Conservation (phyloP, 306 rosid genomes). For the Cucurbita moschata region DNA sequence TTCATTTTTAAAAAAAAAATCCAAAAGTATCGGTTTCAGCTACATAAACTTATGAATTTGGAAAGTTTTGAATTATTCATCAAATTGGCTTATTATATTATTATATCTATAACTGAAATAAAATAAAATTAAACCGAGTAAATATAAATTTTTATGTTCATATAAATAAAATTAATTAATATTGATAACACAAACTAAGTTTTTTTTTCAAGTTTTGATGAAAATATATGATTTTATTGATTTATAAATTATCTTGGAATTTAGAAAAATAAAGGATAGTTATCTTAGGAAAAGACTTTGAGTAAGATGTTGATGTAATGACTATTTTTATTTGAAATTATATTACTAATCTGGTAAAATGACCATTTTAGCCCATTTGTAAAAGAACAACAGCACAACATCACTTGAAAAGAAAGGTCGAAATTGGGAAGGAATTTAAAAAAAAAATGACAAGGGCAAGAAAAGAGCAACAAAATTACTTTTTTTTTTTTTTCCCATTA, state of each 20-base stretch:
- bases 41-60: background rate
- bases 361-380: background rate
- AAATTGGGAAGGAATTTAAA: too few species aligned
- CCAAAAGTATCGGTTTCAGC: background rate
- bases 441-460: too few species aligned
- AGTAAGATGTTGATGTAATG: background rate
- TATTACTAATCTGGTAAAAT: background rate
- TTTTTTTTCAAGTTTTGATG: too few species aligned
- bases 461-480: too few species aligned
- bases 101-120: too few species aligned
- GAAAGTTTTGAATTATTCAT: background rate
- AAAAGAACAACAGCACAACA: too few species aligned
- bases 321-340: too few species aligned
- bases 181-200: background rate
- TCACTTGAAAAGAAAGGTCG: too few species aligned
- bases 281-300: background rate
- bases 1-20: background rate
- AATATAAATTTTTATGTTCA: background rate
- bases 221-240: background rate
- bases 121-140: too few species aligned
- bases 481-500: too few species aligned
- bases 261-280: background rate
- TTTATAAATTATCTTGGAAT: too few species aligned
- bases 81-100: background rate
- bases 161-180: background rate